Conservation (phyloP, 345 rosid genomes). For the Pistacia integerrima region DNA sequence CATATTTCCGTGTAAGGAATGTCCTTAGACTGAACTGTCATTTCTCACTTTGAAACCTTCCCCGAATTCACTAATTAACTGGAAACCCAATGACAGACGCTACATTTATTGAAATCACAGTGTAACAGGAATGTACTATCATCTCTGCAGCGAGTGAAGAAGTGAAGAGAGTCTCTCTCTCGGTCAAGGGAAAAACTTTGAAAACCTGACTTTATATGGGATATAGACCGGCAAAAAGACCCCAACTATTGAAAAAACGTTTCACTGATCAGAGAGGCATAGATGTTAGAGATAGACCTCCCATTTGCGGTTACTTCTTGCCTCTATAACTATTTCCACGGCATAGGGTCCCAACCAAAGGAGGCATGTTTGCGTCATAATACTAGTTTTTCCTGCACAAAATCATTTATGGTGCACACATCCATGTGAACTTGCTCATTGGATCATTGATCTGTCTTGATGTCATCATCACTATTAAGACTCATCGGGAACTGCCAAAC, state of each 20-base stretch:
- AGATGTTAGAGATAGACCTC: neutral
- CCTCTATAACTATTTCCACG: slow-evolving; percentile 6
- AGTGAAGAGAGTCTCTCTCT: slow-evolving; percentile 5
- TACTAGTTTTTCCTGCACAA: slow-evolving; percentile 1
- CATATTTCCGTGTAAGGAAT: slow-evolving; percentile 39
- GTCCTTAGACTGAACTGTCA: slow-evolving; percentile 19
- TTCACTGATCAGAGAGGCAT: neutral
- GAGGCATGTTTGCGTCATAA: slow-evolving; percentile 24
- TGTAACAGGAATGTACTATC: slow-evolving; percentile 37
- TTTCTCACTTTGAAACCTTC: slow-evolving; percentile 15
- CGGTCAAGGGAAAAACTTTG: slow-evolving; percentile 33
- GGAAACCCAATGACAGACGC: slow-evolving; percentile 30
- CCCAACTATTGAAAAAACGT: slow-evolving; percentile 7
- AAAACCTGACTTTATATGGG: slow-evolving; percentile 23
- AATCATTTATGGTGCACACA: slow-evolving; percentile 17
- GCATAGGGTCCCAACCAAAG: slow-evolving; percentile 20
- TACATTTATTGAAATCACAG: slow-evolving; percentile 34
- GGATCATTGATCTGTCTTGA: slow-evolving; percentile 24
- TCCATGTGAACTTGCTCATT: slow-evolving; percentile 31
- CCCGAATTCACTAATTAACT: slow-evolving; percentile 10
- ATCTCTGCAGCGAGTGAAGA: slow-evolving; percentile 12
- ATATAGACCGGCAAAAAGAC: slow-evolving; percentile 21
- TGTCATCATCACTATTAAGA: slow-evolving; percentile 21
- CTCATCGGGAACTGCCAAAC: slow-evolving; percentile 22
- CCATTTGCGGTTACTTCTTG: slow-evolving; percentile 22